Evolutionary conservation across 2,329 filamentous ascomycete species (phyloP), one percentile per base, ranked within the genome.

Genomic region (Xylariaceae sp.): DNA sequence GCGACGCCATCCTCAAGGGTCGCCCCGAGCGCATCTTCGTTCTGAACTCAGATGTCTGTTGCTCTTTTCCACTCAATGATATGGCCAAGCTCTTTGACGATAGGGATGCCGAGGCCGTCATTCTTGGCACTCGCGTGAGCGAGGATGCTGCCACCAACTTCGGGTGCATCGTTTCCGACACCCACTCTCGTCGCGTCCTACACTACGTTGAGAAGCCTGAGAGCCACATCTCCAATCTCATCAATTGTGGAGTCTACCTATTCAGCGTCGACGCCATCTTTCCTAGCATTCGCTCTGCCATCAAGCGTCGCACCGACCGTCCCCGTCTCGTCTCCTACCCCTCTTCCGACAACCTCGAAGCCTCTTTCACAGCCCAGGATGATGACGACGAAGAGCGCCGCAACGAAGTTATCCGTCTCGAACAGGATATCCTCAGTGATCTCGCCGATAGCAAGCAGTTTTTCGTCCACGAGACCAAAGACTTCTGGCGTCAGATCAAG

Each of bases 401-500:
- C 73, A 93, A 84, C 68, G 87, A 96, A 65, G 90, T 96, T 45
- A 88, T 99, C 62, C 89, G 94, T 48, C 82, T 99, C 51, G 94
- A 99, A 76, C 94, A 97, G 75, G 94, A 99, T 69, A 96, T 97
- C 47, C 82, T 99, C 54, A 88, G 91, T 47, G 93, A 97, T 67
- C 85, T 97, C 66, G 93, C 94, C 56, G 94, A 97, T 74, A 96
- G 84, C 82, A 94, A 96, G 75, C 90, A 94, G 72, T 99, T 99
- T 79, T 97, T 91, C 74, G 94, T 97, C 31, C 89, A 96, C 71
- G 94, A 99, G 78, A 97, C 93, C 60, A 96, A 95, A 77, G 94
- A 97, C 72, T 99, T 99, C 74, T 99, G 94, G 94, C 90, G 94
- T 64, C 94, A 99, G 79, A 97, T 99, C 82, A 99, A 99, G 83